phyloP scores from a whole-genome alignment of 1,284 basidiomycete species.

The Blastosporella zonata region DNA sequence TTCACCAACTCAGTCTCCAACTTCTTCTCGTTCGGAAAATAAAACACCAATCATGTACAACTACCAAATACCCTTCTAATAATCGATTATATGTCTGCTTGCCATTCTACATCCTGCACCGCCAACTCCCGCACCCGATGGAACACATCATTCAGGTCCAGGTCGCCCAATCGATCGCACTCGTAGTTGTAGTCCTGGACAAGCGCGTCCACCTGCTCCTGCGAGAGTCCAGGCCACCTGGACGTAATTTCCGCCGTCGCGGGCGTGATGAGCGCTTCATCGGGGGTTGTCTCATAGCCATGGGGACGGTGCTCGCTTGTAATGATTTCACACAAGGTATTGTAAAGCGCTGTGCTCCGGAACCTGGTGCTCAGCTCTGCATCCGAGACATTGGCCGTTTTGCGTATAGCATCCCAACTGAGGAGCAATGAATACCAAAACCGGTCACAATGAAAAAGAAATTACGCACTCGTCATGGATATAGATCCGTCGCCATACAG shows the following conservation, averaged over 20 bases:
- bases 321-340: constrained; percentile 52
- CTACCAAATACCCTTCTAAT: constrained; percentile 14
- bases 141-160: constrained; percentile 58
- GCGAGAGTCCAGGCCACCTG: constrained; percentile 67
- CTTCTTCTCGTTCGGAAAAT: constrained; percentile 13
- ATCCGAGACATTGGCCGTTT: constrained; percentile 69
- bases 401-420: constrained; percentile 72
- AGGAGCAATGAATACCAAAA: constrained; percentile 3
- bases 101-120: constrained; percentile 39
- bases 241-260: constrained; percentile 55
- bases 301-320: constrained; percentile 39
- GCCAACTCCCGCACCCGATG: constrained; percentile 60
- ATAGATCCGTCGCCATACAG: constrained; percentile 86
- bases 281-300: constrained; percentile 51
- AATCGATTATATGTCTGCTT: constrained; percentile 20
- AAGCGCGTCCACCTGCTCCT: constrained; percentile 57
- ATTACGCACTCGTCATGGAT: constrained; percentile 75
- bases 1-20: constrained; percentile 27
- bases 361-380: constrained; percentile 65
- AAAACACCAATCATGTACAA: constrained; percentile 11
- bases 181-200: constrained; percentile 59
- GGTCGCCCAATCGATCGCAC: constrained; percentile 49
- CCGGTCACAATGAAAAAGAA: neutral
- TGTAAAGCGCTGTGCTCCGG: constrained; percentile 66
- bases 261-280: constrained; percentile 53